Evolutionary conservation across 768 basidiomycete species (phyloP).

Genomic region (Pisolithus marmoratus): DNA sequence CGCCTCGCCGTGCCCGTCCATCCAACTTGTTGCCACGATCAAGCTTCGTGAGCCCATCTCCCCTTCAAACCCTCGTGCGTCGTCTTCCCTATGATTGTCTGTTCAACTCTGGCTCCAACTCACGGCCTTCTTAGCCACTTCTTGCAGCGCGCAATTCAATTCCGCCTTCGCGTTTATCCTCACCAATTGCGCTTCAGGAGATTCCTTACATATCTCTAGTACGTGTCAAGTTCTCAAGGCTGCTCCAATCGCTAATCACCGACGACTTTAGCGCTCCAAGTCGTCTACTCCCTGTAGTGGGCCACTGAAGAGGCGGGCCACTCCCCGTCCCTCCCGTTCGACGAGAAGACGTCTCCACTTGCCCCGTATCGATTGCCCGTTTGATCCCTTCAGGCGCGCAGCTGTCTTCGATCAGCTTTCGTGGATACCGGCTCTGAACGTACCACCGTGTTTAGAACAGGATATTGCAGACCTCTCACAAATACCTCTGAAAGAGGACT

Average conservation of each 20-base stretch:
- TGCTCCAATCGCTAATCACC: neutral
- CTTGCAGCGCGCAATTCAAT: slow-evolving; percentile 14
- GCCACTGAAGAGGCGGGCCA: slow-evolving; percentile 32
- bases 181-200: slow-evolving; percentile 33
- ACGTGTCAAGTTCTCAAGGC: slow-evolving; percentile 3
- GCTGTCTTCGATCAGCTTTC: slow-evolving; percentile 57
- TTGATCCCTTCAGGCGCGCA: slow-evolving; percentile 29
- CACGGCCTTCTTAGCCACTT: slow-evolving; percentile 15
- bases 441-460: slow-evolving; percentile 38
- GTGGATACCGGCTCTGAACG: slow-evolving; percentile 59
- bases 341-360: slow-evolving; percentile 38
- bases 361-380: slow-evolving; percentile 35
- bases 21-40: slow-evolving; percentile 4
- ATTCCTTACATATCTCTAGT: slow-evolving; percentile 17
- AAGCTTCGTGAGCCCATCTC: neutral
- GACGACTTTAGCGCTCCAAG: slow-evolving; percentile 33
- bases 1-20: slow-evolving; percentile 29
- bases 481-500: slow-evolving; percentile 31
- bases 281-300: slow-evolving; percentile 34
- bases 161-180: slow-evolving; percentile 32
- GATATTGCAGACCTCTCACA: slow-evolving; percentile 68
- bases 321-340: slow-evolving; percentile 34
- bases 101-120: slow-evolving; percentile 1
- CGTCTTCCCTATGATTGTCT: neutral
- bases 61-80: slow-evolving; percentile 2